Evolutionary conservation across 768 basidiomycete genomes (phyloP).

Genomic region (Tulasnella calospora): DNA sequence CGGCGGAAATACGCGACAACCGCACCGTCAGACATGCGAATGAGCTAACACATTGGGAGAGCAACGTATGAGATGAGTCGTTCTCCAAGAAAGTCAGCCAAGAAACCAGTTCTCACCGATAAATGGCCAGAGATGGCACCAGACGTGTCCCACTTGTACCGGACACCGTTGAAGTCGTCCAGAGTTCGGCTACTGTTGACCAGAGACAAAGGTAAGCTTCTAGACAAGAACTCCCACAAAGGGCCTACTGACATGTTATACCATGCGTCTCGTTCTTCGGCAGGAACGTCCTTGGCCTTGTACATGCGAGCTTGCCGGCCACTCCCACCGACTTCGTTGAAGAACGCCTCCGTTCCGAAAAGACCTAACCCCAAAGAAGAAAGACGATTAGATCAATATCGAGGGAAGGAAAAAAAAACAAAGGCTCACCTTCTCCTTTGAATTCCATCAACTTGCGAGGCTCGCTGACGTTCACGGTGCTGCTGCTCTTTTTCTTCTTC

Average conservation of each 20-base stretch:
- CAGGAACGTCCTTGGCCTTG: background rate
- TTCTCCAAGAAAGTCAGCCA: background rate
- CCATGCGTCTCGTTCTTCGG: slow-evolving; percentile 1
- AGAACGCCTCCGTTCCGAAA: background rate
- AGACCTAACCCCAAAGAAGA: background rate
- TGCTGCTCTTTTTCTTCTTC: background rate
- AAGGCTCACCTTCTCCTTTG: background rate
- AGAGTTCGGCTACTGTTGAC: background rate
- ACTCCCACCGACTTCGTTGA: background rate
- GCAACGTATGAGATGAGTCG: background rate
- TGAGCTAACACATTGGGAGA: background rate
- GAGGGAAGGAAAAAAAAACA: background rate
- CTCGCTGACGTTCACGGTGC: background rate
- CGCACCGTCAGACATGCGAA: background rate
- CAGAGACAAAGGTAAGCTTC: background rate
- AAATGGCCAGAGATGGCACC: background rate
- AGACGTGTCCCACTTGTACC: background rate
- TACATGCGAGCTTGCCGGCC: background rate
- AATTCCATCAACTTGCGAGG: slow-evolving; percentile 5
- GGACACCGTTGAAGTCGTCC: background rate
- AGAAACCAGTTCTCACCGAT: background rate
- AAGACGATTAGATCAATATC: background rate
- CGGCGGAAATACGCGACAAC: background rate
- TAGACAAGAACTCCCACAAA: background rate
- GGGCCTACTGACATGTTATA: background rate